These are phyloP conservation scores for Colletotrichum shisoi DNA, from an alignment of 2,329 filamentous ascomycete species.

Conservation along the genomic window DNA sequence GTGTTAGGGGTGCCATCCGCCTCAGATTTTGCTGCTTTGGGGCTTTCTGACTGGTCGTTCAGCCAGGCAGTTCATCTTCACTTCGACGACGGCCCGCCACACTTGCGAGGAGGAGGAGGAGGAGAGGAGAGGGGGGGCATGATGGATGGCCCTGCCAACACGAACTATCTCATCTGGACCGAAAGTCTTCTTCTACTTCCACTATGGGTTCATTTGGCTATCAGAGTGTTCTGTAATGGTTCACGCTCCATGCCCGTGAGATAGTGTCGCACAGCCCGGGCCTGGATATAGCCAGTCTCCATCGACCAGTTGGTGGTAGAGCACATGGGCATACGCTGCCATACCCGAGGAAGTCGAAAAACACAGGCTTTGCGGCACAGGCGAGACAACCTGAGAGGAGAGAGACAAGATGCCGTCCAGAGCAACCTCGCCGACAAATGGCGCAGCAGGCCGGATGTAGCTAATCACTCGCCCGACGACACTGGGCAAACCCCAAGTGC, in stretches of 20 bases:
- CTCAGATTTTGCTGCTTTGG: conserved; percentile 34
- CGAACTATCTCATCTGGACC: conserved; percentile 13
- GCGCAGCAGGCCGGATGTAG: neutral
- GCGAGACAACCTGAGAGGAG: neutral
- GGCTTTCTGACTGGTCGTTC: conserved; percentile 19
- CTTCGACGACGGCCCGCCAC: conserved; percentile 26
- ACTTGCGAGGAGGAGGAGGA: conserved; percentile 9
- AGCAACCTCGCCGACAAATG: neutral
- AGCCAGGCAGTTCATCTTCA: neutral
- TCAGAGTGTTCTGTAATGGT: conserved; percentile 22
- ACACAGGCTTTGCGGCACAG: neutral
- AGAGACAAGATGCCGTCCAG: neutral
- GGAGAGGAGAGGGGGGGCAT: conserved; percentile 10
- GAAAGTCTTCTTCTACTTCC: neutral
- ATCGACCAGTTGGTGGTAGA: neutral
- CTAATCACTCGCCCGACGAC: neutral
- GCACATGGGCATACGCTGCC: neutral
- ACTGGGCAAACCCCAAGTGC: neutral
- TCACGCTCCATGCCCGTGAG: conserved; percentile 1
- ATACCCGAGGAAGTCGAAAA: neutral
- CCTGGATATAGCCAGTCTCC: conserved; percentile 8
- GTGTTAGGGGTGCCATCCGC: no score
- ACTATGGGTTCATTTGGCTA: conserved; percentile 22
- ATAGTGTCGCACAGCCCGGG: conserved; percentile 18
- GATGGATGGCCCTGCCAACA: conserved; percentile 31